Evolutionary conservation across 768 basidiomycete genomes (phyloP), one percentile per base, ranked within the genome.

Genomic region (Agaricus sinodeliciosus): DNA sequence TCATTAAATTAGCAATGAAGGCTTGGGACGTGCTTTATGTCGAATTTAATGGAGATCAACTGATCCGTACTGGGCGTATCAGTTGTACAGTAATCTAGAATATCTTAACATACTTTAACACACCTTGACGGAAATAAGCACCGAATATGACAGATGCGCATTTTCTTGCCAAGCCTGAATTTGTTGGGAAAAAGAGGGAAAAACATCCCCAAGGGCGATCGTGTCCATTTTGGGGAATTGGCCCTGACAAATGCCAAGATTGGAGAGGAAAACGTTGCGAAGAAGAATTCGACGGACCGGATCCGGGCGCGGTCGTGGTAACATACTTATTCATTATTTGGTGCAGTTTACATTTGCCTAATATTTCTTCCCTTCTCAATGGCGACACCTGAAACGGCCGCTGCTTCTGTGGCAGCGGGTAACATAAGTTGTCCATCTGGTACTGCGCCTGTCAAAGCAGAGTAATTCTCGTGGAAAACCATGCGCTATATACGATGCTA

Each of bases 391-490:
- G 44, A 22, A 8, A 27, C 16, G 25, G 44, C 25, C 9, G 34
- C 25, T 15, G 15, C 35, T n/a, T n/a, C 19, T 31, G 11, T 37
- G 41, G 12, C 16, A 1, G 9, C 13, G 18, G 45, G 11, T 47
- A 28, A 18, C 18, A 19, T 42, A 22, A 40, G 11, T 11, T 60
- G 60, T 44, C 66, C 66, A 15, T 49, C 64, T 35, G 71, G 69
- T 48, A 70, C 69, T 34, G 72, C 70, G 2, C 66, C 69, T n/a
- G 64, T 74, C 0, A 74, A 71, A 53, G 53, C 65, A 59, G 69
- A 71, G 71, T 74, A 58, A 58, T 62, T 49, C 16, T 42, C 37
- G 25, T 49, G 9, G 13, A 25, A 22, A 43, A 31, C n/a, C 22
- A 22, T 13, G 18, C 47, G 34, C 22, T 22, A 25, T 11, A 9